Base-by-base conservation (phyloP, 2,329 filamentous ascomycete species). In the Leptographium radiaticola region DNA sequence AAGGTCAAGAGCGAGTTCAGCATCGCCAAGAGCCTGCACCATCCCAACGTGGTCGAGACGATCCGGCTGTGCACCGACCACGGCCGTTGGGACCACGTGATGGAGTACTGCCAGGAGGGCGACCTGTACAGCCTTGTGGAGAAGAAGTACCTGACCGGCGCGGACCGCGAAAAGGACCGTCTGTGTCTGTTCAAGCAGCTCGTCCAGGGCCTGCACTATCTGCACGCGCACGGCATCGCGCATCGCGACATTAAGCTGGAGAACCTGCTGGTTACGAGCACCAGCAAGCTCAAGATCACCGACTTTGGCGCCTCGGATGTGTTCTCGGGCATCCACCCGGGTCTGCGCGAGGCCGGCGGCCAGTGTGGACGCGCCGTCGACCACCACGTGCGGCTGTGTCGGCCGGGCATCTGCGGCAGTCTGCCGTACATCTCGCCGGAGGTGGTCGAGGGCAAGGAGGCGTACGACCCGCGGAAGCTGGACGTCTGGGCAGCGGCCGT, bases 1-100 rank as follows among this genome's bases (percentile, higher is more conserved):
- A 93, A 94, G 73, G 87, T 95, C 71, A 94, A 91, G 68, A 90
- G 87, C 1, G 89, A 95, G 66, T 95, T 83, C 70, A 88, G 83
- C 66, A 89, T 95, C 59, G 87, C 87, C 56, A 90, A 90, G 71
- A 88, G 86, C 59, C 70, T 90, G 57, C 80, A 89, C 62, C 89
- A 95, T 65, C 87, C 89, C 51, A 95, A 95, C 66, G 87, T 95
- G 61, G 86, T 95, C 58, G 80, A 88, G 67, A 90, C 87, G 0
- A 71, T 89, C 53, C 80, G 84, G 34, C 74, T 95, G 7, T 93
- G 88, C 70, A 81, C 78, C 15, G 77, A 89, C 60, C 79, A 83
- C 60, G 81, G 80, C 36, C 81, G 84, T 42, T 94, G 87, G 86
- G 90, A 89, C 65, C 87, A 94, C 65, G 87, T 95, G 54, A 95